Percentiles rank a stretch among this genome's conserved stretches.
phyloP scores from a whole-genome alignment of 805 yeast genomes.

The Candida ovalis region DNA sequence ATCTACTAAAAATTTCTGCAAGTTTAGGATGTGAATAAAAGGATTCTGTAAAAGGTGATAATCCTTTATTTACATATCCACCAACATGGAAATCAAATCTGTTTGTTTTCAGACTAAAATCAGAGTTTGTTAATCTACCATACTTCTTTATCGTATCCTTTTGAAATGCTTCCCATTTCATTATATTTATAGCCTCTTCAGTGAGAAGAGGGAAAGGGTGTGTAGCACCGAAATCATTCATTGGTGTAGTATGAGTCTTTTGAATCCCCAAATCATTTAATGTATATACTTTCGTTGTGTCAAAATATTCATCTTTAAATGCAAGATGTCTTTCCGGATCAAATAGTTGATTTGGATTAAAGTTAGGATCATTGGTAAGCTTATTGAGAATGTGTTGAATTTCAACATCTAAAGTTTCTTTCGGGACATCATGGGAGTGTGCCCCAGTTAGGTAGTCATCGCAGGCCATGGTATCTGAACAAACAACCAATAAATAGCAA shows the following conservation, averaged over 20 bases:
- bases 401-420: slow-evolving; percentile 25
- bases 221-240: slow-evolving; percentile 40
- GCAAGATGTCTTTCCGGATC: slow-evolving; percentile 37
- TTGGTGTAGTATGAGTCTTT: slow-evolving; percentile 34
- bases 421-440: slow-evolving; percentile 24
- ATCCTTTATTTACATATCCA: slow-evolving; percentile 41
- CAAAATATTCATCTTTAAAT: slow-evolving; percentile 35
- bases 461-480: slow-evolving; percentile 2
- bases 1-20: slow-evolving; percentile 40
- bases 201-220: slow-evolving; percentile 59
- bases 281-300: slow-evolving; percentile 35
- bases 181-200: slow-evolving; percentile 51
- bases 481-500: not conserved
- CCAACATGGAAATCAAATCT: slow-evolving; percentile 44
- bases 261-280: slow-evolving; percentile 35
- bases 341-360: slow-evolving; percentile 26
- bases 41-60: slow-evolving; percentile 42
- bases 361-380: slow-evolving; percentile 10
- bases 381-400: slow-evolving; percentile 14
- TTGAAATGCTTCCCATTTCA: slow-evolving; percentile 49
- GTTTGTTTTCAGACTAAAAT: slow-evolving; percentile 25
- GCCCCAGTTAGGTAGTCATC: slow-evolving; percentile 20
- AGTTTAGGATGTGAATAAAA: slow-evolving; percentile 54
- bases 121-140: slow-evolving; percentile 39
- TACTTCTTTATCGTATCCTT: slow-evolving; percentile 39